These are phyloP conservation scores for Neonectria magnoliae DNA, from an alignment of 2,329 filamentous ascomycete species.

Conservation along the genomic window DNA sequence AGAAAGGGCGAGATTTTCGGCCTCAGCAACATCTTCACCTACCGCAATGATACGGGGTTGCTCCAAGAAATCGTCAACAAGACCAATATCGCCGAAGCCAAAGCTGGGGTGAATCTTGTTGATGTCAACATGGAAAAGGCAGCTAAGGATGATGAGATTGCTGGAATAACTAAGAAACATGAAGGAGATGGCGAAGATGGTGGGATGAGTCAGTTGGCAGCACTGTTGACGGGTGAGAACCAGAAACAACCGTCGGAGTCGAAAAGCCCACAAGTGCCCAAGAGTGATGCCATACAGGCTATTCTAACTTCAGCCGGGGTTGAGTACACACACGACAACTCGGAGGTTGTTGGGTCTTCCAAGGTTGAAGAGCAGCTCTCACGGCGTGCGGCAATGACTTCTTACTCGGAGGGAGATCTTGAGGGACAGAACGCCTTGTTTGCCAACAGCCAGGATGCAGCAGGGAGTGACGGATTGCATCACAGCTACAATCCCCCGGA, in stretches of 20 bases:
- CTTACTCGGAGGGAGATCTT: constrained; percentile 54
- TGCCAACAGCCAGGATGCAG: constrained; percentile 56
- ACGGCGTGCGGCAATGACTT: constrained; percentile 74
- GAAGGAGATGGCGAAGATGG: constrained; percentile 68
- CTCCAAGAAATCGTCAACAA: constrained; percentile 98
- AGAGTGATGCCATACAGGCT: constrained; percentile 82
- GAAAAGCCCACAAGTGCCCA: constrained; percentile 52
- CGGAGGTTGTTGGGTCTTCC: constrained; percentile 92
- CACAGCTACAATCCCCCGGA: constrained; percentile 75
- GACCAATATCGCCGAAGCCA: constrained; percentile 94
- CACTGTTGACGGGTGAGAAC: constrained; percentile 57
- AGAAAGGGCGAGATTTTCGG: constrained; percentile 96
- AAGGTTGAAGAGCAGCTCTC: constrained; percentile 89
- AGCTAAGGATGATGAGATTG: constrained; percentile 61
- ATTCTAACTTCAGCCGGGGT: constrained; percentile 90
- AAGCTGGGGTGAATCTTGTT: constrained; percentile 82
- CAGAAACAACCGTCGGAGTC: constrained; percentile 51
- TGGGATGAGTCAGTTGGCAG: constrained; percentile 78
- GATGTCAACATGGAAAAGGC: constrained; percentile 77
- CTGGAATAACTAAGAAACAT: constrained; percentile 57
- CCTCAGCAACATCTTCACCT: constrained; percentile 85
- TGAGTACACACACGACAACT: constrained; percentile 95
- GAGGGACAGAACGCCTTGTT: constrained; percentile 68
- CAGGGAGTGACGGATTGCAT: constrained; percentile 46
- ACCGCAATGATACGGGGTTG: constrained; percentile 80